phyloP scores from a whole-genome alignment of 129 eudicot species.

The Rutidosis leptorrhynchoides region DNA sequence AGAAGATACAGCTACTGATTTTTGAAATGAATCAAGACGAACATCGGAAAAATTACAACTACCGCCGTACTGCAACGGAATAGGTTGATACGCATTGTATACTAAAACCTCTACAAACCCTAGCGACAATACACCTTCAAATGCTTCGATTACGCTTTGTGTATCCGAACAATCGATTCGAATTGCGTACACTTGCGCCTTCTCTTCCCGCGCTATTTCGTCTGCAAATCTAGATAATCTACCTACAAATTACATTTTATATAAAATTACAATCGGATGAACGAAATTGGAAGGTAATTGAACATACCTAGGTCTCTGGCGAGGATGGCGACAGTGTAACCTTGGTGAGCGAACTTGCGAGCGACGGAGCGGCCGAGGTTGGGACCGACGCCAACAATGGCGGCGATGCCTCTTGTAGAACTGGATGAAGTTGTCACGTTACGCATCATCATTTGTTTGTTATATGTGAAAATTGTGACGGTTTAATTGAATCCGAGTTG shows the following conservation, averaged over 20 bases:
- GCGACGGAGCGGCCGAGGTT: conserved; percentile 86
- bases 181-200: conserved; percentile 80
- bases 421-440: conserved; percentile 42
- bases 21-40: conserved; percentile 55
- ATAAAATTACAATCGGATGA: no score
- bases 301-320: conserved; percentile 76
- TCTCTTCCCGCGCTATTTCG: conserved; percentile 83
- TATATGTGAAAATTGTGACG: no score
- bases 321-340: conserved; percentile 89
- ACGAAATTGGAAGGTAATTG: no score
- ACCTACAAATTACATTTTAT: conserved; percentile 45
- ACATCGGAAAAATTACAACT: conserved; percentile 56
- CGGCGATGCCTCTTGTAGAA: conserved; percentile 70
- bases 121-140: conserved; percentile 74
- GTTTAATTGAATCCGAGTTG: no score
- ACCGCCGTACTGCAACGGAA: conserved; percentile 41
- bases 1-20: conserved; percentile 67
- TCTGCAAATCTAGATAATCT: conserved; percentile 74
- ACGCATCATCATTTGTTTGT: conserved; percentile 50
- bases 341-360: conserved; percentile 83
- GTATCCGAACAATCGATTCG: conserved; percentile 82
- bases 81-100: conserved; percentile 70
- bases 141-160: conserved; percentile 68
- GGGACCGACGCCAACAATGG: conserved; percentile 90
- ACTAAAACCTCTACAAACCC: conserved; percentile 86